A percentile compares a stretch with the other conserved stretches of the same genome.
phyloP scores from a whole-genome alignment of 345 rosid genomes.

The Acer saccharum region DNA sequence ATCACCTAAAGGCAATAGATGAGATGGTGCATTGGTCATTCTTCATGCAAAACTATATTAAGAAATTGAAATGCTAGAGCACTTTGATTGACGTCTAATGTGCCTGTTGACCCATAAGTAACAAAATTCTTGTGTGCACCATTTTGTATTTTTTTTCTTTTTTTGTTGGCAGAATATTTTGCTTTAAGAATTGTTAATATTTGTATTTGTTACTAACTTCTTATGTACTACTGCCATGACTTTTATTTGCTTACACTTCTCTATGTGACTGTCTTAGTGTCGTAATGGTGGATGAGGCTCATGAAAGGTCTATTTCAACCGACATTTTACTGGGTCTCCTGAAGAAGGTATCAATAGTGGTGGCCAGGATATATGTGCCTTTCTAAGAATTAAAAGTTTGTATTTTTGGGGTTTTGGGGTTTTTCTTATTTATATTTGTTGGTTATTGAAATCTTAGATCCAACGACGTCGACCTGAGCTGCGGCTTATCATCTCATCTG shows the following conservation, averaged over 20 bases:
- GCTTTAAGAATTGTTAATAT: neutral
- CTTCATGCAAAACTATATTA: conserved; percentile 3
- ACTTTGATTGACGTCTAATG: neutral
- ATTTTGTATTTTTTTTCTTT: neutral
- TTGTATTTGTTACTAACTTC: neutral
- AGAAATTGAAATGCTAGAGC: conserved; percentile 9
- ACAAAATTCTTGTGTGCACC: neutral
- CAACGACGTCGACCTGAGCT: conserved; percentile 90
- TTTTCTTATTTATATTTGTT: conserved; percentile 12
- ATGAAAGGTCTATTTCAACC: conserved; percentile 95
- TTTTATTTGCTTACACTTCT: neutral
- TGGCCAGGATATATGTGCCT: conserved; percentile 2
- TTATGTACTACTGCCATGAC: neutral
- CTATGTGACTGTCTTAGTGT: conserved; percentile 53
- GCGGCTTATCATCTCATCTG: conserved; percentile 88
- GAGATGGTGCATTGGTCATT: neutral
- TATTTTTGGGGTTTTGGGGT: neutral
- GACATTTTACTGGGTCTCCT: conserved; percentile 93
- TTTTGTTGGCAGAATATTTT: neutral
- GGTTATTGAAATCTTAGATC: conserved; percentile 46
- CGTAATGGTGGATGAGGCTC: conserved; percentile 99
- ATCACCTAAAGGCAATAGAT: neutral
- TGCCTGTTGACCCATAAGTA: neutral
- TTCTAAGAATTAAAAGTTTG: conserved; percentile 9
- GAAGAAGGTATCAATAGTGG: conserved; percentile 63